Evolutionary conservation across 1,284 basidiomycete genomes (phyloP).

Genomic region (Lentinus polychrous): DNA sequence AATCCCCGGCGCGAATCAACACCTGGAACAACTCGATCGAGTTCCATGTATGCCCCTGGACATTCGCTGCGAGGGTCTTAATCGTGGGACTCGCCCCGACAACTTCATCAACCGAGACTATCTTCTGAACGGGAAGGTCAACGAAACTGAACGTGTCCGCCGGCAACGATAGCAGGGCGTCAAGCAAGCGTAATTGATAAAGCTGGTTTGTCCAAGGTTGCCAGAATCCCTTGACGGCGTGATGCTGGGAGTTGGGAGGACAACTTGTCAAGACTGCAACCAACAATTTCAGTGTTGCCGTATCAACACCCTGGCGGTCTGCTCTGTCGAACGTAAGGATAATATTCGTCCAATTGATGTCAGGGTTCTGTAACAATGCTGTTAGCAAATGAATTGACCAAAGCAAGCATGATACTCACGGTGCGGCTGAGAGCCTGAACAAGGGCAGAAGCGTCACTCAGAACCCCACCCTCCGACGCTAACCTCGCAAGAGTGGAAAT

Average conservation of each 20-base stretch:
- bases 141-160: constrained; percentile 91
- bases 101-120: constrained; percentile 84
- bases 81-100: constrained; percentile 80
- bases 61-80: constrained; percentile 76
- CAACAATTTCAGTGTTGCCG: constrained; percentile 73
- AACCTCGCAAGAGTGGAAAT: constrained; percentile 58
- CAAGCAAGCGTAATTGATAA: constrained; percentile 83
- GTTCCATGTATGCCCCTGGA: constrained; percentile 92
- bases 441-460: constrained; percentile 75
- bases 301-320: constrained; percentile 75
- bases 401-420: constrained; percentile 43
- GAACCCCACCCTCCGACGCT: constrained; percentile 59
- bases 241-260: constrained; percentile 62
- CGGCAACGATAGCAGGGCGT: constrained; percentile 82
- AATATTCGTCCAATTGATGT: constrained; percentile 73
- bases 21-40: constrained; percentile 88
- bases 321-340: constrained; percentile 75
- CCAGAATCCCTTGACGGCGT: constrained; percentile 79
- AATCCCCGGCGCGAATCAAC: constrained; percentile 70
- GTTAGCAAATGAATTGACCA: constrained; percentile 13
- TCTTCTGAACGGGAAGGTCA: constrained; percentile 70
- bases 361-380: constrained; percentile 29
- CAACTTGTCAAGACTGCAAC: constrained; percentile 74
- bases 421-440: constrained; percentile 64
- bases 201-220: constrained; percentile 79